phyloP scores from a whole-genome alignment of 2,329 filamentous ascomycete species.

The Colletotrichum tanaceti region DNA sequence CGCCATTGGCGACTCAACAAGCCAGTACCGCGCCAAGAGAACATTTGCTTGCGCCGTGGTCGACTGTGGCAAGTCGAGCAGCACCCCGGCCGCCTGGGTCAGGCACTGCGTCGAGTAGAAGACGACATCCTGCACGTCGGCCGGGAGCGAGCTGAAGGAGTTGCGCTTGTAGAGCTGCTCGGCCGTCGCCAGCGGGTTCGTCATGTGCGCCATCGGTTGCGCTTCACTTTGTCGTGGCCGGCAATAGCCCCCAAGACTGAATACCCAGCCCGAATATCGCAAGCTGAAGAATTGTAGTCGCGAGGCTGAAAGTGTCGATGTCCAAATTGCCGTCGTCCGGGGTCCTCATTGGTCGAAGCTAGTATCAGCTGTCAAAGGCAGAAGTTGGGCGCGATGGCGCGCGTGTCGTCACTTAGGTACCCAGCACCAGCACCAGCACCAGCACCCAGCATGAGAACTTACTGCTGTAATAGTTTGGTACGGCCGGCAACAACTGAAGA shows the following conservation, averaged over 20 bases:
- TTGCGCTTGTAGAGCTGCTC: constrained; percentile 72
- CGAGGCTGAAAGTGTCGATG: constrained; percentile 27
- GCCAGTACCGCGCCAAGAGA: constrained; percentile 83
- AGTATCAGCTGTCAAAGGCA: constrained; percentile 20
- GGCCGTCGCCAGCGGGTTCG: constrained; percentile 78
- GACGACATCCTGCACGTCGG: constrained; percentile 77
- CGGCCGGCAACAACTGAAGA: constrained; percentile 10
- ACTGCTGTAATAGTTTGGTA: too few relatives aligned
- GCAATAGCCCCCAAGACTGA: too few relatives aligned
- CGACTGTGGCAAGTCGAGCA: constrained; percentile 86
- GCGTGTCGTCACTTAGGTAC: constrained; percentile 36
- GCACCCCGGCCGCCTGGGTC: constrained; percentile 81
- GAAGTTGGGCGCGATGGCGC: constrained; percentile 26
- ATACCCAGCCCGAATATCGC: neutral
- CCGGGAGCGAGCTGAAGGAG: constrained; percentile 69
- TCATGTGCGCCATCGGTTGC: constrained; percentile 44
- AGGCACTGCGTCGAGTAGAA: constrained; percentile 78
- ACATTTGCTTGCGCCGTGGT: constrained; percentile 88
- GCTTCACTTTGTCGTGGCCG: neutral
- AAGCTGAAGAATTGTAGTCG: neutral
- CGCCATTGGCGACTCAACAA: constrained; percentile 66
- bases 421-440: neutral
- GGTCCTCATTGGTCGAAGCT: constrained; percentile 33
- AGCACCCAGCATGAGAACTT: too few relatives aligned
- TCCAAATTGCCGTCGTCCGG: neutral